Evolutionary conservation across 2,329 filamentous ascomycete genomes (phyloP), one percentile per base, ranked within the genome.

Genomic region (Microdochium bolleyi): DNA sequence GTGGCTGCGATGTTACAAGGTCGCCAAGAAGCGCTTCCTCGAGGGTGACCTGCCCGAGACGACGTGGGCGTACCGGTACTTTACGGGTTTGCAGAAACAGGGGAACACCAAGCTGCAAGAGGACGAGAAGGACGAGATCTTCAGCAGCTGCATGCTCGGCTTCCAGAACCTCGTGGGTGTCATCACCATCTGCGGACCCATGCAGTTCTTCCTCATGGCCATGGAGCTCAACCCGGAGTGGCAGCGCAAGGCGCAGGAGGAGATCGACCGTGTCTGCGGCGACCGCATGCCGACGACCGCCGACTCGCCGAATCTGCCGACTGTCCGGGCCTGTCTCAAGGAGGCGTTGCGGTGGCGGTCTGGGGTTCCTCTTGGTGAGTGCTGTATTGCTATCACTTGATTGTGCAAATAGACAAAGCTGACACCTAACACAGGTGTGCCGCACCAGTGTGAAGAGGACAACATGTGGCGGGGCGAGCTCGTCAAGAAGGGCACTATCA

Each of bases 321-420:
- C 70, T 0, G 71, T 82, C 10, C 69, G 79, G 16, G 79, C 79
- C 1, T 77, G 77, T 44, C 65, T 83, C 24, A 81, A 83, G 63
- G 80, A 84, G 64, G 78, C 76, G 14, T 62, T 81, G n/a, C 68
- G 80, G 48, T 83, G 79, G 79, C 69, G 78, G 51, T 80, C 79
- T 3, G 73, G 77, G 34, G 77, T 82, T 3, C 77, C 79, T 11
- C 67, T 79, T 3, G 74, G 74, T 73, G 57, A 58, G 67, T 63
- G 55, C 41, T 22, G 8, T 30, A 1, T 3, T 22, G 2, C n/a
- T 46, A 24, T 22, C 10, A 2, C 14, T 9, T 24, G 11, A 37
- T 14, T 38, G 21, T 34, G 11, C 41, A 16, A 13, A 21, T n/a
- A n/a, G n/a, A 3, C 14, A 41, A 22, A 7, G 10, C 24, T 41